Percentiles rank a stretch among this genome's conserved stretches.
These are phyloP conservation scores for Aspergillus jensenii DNA, from an alignment of 2,329 filamentous ascomycete species.

Conservation along the genomic window DNA sequence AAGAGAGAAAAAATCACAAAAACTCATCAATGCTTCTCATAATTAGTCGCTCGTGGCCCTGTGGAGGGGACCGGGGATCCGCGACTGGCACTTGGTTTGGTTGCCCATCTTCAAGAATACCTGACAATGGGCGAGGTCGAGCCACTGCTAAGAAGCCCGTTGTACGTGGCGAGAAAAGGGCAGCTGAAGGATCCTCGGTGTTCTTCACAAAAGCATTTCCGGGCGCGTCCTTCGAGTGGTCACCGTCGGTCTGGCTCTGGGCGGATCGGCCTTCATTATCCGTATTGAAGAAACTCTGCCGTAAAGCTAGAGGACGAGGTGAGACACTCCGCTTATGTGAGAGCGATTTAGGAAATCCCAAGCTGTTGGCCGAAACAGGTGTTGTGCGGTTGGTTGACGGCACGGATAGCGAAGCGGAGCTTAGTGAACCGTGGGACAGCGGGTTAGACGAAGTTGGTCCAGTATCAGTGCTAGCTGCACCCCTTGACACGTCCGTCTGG, in stretches of 20 bases:
- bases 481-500: conserved; percentile 12
- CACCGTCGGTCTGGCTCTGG: conserved; percentile 19
- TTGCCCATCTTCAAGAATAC: conserved; percentile 15
- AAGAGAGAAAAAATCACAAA: conserved; percentile 30
- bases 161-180: conserved; percentile 47
- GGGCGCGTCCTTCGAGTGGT: conserved; percentile 25
- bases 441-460: conserved; percentile 19
- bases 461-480: conserved; percentile 11
- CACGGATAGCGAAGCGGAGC: conserved; percentile 25
- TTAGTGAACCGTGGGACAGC: conserved; percentile 25
- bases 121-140: conserved; percentile 35
- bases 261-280: conserved; percentile 15
- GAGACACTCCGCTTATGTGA: conserved; percentile 35
- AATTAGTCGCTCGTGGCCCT: conserved; percentile 39
- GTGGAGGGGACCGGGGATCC: conserved; percentile 43
- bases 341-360: conserved; percentile 23
- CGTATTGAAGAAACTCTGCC: conserved; percentile 26
- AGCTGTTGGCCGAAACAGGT: conserved; percentile 26
- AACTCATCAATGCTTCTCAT: conserved; percentile 49
- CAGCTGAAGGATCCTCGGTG: conserved; percentile 36
- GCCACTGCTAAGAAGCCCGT: conserved; percentile 43
- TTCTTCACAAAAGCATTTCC: conserved; percentile 42
- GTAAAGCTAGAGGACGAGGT: conserved; percentile 39
- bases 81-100: conserved; percentile 19
- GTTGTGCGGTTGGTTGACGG: conserved; percentile 25